Evolutionary conservation across 1,284 basidiomycete species (phyloP), one percentile per base, ranked within the genome.

Genomic region (Sphaerobolus stellatus): DNA sequence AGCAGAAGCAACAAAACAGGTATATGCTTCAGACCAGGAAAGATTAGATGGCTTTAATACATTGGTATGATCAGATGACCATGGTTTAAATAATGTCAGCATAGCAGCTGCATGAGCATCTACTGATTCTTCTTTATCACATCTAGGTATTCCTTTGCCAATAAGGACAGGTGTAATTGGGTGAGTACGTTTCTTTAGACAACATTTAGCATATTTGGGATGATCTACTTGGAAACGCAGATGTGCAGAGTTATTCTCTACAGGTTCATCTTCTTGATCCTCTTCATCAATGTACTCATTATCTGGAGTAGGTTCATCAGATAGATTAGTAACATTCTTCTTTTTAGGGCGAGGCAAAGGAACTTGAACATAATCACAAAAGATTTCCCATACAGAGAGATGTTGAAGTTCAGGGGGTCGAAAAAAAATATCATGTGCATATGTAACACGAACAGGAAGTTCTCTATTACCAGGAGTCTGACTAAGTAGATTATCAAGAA

Each of bases 11-110:
- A 33, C 6, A 16, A 34, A 49, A 11, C 11, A 7, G 9, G 16
- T 16, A 20, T 33, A 49, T 33, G 48, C 25, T 13, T 18, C 11
- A 36, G n/a, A 7, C 48, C 48, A 49, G 7, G 48, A 6, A 5
- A 5, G 7, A 24, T 27, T 18, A 13, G 14, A 13, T 14, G 7
- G 6, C 34, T 49, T 49, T 18, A 49, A 33, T n/a, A 36, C 5
- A 33, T 5, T 8, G 5, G 30, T 9, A 43, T 11, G 18, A 22
- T 28, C 14, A 9, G 6, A 11, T 18, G 30, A 6, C 48, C 48
- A 49, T 33, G 48, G 48, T 20, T 49, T 49, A 50, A 50, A 50
- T 16, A 50, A 14, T 13, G 48, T 50, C n/a, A 50, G 24, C 4
- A 28, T 31, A 2, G 30, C 24, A 4, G 30, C 22, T 6, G 24